phyloP scores from a whole-genome alignment of 805 yeast species.

The Teunomyces tritomae region DNA sequence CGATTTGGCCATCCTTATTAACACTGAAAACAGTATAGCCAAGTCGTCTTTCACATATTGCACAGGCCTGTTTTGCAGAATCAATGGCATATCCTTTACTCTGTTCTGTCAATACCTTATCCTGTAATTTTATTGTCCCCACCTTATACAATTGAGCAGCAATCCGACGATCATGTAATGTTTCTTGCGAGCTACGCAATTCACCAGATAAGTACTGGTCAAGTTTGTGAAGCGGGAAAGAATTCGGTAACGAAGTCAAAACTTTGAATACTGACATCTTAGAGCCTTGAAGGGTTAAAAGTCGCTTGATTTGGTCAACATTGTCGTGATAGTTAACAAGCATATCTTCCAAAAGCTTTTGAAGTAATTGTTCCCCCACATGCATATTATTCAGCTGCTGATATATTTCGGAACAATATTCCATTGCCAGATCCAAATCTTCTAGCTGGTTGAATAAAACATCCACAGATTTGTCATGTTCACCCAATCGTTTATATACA shows the following conservation, averaged over 20 bases:
- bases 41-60: constrained; percentile 54
- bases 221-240: constrained; percentile 45
- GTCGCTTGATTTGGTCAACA: constrained; percentile 35
- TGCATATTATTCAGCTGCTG: constrained; percentile 25
- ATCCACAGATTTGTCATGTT: constrained; percentile 61
- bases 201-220: constrained; percentile 44
- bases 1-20: constrained; percentile 42
- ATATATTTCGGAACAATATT: constrained; percentile 55
- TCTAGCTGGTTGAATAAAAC: constrained; percentile 56
- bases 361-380: constrained; percentile 46
- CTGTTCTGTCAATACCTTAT: constrained; percentile 38
- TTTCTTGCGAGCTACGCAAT: constrained; percentile 39
- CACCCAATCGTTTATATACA: constrained; percentile 56
- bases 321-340: constrained; percentile 38
- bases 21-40: constrained; percentile 55
- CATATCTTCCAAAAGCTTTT: constrained; percentile 47
- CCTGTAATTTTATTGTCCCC: constrained; percentile 47
- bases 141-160: constrained; percentile 52
- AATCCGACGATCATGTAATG: constrained; percentile 40
- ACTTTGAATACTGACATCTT: constrained; percentile 47
- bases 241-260: constrained; percentile 50
- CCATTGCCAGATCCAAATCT: constrained; percentile 57
- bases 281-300: constrained; percentile 45
- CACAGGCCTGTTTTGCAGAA: constrained; percentile 46
- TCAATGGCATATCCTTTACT: constrained; percentile 37